Base-by-base conservation (phyloP, 306 rosid species). In the Begonia masoniana region DNA sequence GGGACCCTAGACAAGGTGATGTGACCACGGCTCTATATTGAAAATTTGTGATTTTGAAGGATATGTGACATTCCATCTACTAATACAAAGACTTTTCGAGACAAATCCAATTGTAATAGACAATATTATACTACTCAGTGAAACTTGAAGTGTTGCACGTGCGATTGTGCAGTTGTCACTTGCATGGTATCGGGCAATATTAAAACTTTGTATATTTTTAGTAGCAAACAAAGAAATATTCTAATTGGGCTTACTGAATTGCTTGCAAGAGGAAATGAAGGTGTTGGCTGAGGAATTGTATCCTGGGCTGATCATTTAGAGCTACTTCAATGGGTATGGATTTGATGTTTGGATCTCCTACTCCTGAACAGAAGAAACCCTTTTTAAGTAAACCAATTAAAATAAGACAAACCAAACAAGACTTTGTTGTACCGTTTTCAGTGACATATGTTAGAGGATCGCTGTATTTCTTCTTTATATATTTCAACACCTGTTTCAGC, bases 291-390 rank as follows among this genome's bases (percentile, higher is more conserved):
- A 50, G 68, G 51, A 60, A 71, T 51, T 41, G 47, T 59, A 71
- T 65, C 61, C 76, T 71, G 39, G 7, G 0, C 17, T 14, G 52
- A 19, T 71, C 76, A 47, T 66, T 65, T 39, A 66, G 45, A 41
- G 64, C 64, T 52, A 60, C 67, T 50, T 65, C 54, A 2, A 71
- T 54, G 5, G 72, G 51, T 14, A 15, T n/a, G 10, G 72, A 45
- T 10, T 12, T 39, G 31, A 51, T 62, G 41, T 57, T 55, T 23
- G 74, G 13, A 23, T 57, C 35, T 11, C 68, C 57, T 15, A 39
- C 11, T 42, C 65, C 65, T 61, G 13, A 53, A 9, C 15, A 49
- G 19, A 49, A 49, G 52, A 49, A 47, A 21, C 24, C 24, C 24
- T 21, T 21, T 49, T 49, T 2, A 4, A 49, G 13, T 7, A 49